Base-by-base conservation (phyloP, 1,284 basidiomycete species). In the Cutaneotrichosporon spelunceum region DNA sequence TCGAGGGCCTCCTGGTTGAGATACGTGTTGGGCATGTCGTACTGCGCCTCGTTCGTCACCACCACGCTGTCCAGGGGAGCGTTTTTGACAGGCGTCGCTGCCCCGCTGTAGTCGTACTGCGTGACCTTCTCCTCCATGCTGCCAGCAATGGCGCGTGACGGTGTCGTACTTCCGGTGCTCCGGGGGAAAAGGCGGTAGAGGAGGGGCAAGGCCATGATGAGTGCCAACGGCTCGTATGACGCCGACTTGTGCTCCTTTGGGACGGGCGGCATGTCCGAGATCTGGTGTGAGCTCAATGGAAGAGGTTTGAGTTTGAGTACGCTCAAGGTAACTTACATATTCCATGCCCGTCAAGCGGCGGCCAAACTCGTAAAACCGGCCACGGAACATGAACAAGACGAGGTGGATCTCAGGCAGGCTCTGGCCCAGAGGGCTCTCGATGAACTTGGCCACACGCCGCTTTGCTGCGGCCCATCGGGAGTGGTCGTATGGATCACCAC, bases 171-270 rank as follows among this genome's bases (percentile, higher is more conserved):
- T n/a, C 30, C 44, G 16, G 47, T 24, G 33, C 42, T 54, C 10
- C 63, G 56, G 5, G 66, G 71, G 59, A 70, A 68, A 11, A 79
- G 58, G 6, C 89, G 86, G 73, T 90, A 83, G 4, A 88, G 66
- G 2, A 94, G 82, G 45, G 91, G 84, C 29, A 90, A 75, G 26
- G 82, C 80, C 57, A 93, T 84, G 56, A 95, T 81, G 36, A 93
- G 78, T 8, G 91, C 92, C 5, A 95, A 82, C 7, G 93, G 80
- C 29, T 91, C 89, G 76, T 93, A 95, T 21, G 91, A 91, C 5
- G 91, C 88, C 7, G 88, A 85, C 58, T 86, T 84, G 11, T 82
- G 80, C 71, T 90, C 86, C 6, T 88, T 88, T 64, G 87, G 84
- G 24, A 82, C 80, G 1, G 87, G 86, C 1, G 69, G 84, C 81